Percentiles rank a stretch among this genome's conserved stretches.
These are phyloP conservation scores for Nidularia sp. DNA, from an alignment of 768 basidiomycete species.

Conservation along the genomic window DNA sequence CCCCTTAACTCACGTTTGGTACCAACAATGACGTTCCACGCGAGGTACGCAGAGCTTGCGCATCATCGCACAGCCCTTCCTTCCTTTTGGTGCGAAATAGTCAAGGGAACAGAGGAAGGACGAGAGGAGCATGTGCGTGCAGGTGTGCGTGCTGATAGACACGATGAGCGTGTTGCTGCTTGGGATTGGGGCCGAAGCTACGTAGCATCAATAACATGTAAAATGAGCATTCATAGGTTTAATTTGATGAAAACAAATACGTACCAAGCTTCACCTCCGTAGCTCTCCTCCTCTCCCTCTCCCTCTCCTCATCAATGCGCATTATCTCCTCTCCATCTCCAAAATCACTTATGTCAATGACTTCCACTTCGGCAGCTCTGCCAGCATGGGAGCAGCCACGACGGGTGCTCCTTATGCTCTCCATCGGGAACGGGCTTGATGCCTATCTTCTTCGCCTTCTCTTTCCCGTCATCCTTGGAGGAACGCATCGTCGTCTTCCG, in stretches of 20 bases:
- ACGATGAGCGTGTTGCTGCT: constrained; percentile 79
- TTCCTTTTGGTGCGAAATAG: constrained; percentile 45
- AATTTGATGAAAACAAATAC: neutral
- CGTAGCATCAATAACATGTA: too few relatives aligned
- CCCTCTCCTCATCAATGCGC: constrained; percentile 25
- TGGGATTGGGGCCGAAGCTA: constrained; percentile 11
- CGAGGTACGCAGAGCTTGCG: constrained; percentile 71
- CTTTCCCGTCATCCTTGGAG: constrained; percentile 3
- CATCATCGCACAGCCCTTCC: constrained; percentile 76
- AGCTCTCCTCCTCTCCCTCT: too few relatives aligned
- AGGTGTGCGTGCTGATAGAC: constrained; percentile 75
- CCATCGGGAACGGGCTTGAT: constrained; percentile 7
- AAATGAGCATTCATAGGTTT: too few relatives aligned
- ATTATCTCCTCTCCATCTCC: constrained; percentile 89
- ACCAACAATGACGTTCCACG: constrained; percentile 67
- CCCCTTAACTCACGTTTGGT: constrained; percentile 20
- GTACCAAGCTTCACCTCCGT: constrained; percentile 6
- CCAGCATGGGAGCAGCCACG: constrained; percentile 67
- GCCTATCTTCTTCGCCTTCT: constrained; percentile 8
- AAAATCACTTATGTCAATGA: constrained; percentile 79
- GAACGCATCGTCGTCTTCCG: constrained; percentile 58
- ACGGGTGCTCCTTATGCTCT: constrained; percentile 46
- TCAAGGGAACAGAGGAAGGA: constrained; percentile 73
- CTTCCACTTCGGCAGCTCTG: constrained; percentile 95
- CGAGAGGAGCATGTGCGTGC: constrained; percentile 65